Conservation (phyloP, 805 yeast genomes). For the Yarrowia sp. region DNA sequence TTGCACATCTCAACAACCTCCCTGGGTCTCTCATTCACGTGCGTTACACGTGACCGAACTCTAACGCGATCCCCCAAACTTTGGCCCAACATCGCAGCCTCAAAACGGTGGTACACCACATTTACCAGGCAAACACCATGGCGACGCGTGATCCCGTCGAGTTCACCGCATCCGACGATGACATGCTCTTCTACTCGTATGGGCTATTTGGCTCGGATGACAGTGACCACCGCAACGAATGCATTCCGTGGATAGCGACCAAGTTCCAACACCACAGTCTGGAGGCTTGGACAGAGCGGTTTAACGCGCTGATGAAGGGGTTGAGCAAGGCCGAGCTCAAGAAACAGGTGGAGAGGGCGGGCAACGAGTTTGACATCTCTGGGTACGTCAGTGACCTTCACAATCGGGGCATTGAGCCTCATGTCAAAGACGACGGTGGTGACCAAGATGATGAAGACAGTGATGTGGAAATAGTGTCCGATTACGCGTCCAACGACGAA, state of each 20-base stretch:
- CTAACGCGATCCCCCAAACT: too few species aligned
- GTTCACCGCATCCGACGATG: constrained; percentile 7
- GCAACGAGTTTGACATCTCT: background rate
- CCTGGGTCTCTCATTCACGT: too few species aligned
- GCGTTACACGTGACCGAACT: too few species aligned
- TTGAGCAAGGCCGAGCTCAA: background rate
- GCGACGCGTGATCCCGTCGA: background rate
- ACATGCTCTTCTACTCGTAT: constrained; percentile 1
- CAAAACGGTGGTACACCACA: too few species aligned
- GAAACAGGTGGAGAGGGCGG: background rate
- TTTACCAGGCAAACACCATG: background rate
- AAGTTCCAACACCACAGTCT: constrained; percentile 1
- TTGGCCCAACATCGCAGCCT: too few species aligned
- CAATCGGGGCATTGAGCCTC: background rate
- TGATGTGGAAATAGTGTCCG: too few species aligned
- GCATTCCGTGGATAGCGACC: constrained; percentile 12
- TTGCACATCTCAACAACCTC: too few species aligned
- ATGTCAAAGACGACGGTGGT: background rate
- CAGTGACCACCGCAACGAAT: background rate
- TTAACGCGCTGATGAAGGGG: background rate
- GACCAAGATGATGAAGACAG: too few species aligned
- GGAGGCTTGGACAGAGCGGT: background rate
- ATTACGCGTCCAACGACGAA: too few species aligned
- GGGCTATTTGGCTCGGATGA: background rate
- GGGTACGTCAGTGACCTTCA: background rate